Percentiles rank a stretch among this genome's conserved stretches.
phyloP scores from a whole-genome alignment of 257 asterid species.

The Anisodus acutangulus region DNA sequence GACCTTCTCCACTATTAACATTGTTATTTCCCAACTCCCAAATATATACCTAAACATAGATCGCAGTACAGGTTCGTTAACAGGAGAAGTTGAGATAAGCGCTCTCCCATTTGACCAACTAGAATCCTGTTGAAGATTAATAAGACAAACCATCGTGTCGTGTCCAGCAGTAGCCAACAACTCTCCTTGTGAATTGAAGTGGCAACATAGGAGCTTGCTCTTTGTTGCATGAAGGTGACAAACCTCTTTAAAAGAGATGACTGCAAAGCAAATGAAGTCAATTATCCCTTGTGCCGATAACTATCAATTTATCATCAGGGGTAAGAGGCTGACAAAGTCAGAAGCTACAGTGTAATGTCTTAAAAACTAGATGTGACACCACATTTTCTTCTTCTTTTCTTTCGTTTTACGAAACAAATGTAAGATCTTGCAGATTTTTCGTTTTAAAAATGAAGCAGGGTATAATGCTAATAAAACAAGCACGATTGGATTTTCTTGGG shows the following conservation, averaged over 20 bases:
- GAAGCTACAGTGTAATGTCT: slow-evolving; percentile 16
- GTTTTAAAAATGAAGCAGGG: slow-evolving; percentile 6
- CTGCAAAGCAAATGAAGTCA: slow-evolving; percentile 35
- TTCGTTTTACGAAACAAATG: not conserved
- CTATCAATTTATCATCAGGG: not conserved
- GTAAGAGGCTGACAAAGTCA: slow-evolving; percentile 8
- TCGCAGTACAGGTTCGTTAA: not conserved
- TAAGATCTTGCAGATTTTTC: not conserved
- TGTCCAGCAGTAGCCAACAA: slow-evolving; percentile 61
- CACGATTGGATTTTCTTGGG: not conserved
- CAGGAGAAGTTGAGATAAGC: slow-evolving; percentile 11
- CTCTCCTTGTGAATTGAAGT: slow-evolving; percentile 49
- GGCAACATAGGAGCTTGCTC: slow-evolving; percentile 53
- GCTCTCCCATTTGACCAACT: slow-evolving; percentile 14
- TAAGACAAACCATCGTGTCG: slow-evolving; percentile 49
- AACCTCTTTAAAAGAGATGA: slow-evolving; percentile 39
- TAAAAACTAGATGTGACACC: not conserved
- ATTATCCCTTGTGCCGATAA: not conserved
- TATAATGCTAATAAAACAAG: slow-evolving; percentile 23
- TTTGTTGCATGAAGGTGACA: slow-evolving; percentile 39
- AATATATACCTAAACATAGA: slow-evolving; percentile 41
- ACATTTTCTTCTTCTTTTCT: not conserved
- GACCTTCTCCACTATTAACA: slow-evolving; percentile 33
- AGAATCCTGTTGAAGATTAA: slow-evolving; percentile 22
- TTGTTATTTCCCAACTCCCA: slow-evolving; percentile 38